Conservation (phyloP, 768 basidiomycete genomes). For the Fomitopsis pulvina region DNA sequence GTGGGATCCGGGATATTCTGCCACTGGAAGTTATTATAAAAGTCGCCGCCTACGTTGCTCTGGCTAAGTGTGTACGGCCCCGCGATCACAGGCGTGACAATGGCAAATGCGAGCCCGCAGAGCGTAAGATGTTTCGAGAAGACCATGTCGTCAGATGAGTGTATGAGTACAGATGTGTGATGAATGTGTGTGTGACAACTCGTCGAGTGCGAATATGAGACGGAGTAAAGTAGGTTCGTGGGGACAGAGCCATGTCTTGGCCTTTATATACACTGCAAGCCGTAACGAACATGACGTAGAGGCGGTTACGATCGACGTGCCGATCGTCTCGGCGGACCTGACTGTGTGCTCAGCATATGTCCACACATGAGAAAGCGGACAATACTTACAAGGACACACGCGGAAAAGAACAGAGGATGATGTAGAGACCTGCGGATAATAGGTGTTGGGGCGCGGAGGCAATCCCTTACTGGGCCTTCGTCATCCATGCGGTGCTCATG, state of each 20-base stretch:
- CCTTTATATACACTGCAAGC: not conserved
- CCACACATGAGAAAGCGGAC: not conserved
- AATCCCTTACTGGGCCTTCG: not conserved
- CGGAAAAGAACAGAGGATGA: not conserved
- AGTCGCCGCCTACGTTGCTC: constrained; percentile 16
- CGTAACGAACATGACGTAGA: not conserved
- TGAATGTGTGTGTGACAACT: not conserved
- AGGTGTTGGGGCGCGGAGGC: not conserved
- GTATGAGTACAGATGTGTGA: not conserved
- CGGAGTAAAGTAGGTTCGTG: not conserved
- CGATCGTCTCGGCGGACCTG: not conserved
- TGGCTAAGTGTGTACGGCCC: constrained; percentile 1
- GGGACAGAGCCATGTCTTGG: not conserved
- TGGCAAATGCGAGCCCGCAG: not conserved
- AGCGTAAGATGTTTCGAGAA: not conserved
- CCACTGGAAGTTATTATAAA: constrained; percentile 42
- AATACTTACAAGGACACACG: not conserved
- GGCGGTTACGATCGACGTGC: not conserved
- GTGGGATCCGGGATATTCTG: constrained; percentile 48
- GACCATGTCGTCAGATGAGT: not conserved
- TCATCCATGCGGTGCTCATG: not conserved
- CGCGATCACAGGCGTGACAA: not conserved
- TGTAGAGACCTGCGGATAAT: not conserved
- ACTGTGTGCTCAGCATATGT: not conserved
- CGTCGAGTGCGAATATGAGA: too few species aligned